Evolutionary conservation across 352 stramenopile species (phyloP), one percentile per base, ranked within the genome.

Genomic region (Phytophthora pini): DNA sequence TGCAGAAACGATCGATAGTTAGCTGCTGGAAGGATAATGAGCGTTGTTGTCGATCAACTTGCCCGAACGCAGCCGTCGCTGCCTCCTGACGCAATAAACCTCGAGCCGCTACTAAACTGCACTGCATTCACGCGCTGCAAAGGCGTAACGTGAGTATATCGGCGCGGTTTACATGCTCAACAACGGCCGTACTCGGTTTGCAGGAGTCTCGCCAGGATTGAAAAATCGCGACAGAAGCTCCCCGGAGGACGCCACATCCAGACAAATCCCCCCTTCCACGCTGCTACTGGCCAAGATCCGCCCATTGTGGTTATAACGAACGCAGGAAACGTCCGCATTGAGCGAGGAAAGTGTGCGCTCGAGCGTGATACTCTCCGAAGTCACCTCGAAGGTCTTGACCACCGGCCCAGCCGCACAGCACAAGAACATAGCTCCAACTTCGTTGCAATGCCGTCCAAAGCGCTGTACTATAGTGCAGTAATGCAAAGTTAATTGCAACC

Each of bases 181-280:
- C 11, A 38, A 39, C 36, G 24, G 1, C 55, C 76, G 15, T 56
- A 89, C 80, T 20, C 71, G 70, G 11, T 82, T 77, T 2, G 65
- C 54, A 5, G 71, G 46, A 3, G 70, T 70, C 13, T 79, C 83
- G 15, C 74, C 67, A 9, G 79, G 72, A 45, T 75, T 82, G 55
- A 89, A 92, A 39, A 92, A 89, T 26, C 77, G 66, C 26, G 82
- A 92, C 7, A 92, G 64, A 32, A 89, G 56, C 45, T 89, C 82
- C 9, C 80, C 79, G 0, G 82, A 86, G 1, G 69, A 56, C 2
- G 82, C 76, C 12, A 89, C 79, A 41, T 88, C 71, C 15, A 89
- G 43, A 48, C 71, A 89, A 34, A 92, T 88, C 1, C 68, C 76
- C 11, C 82, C 80, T 44, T 92, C 79, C 26, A 83, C 68, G 32